These are phyloP conservation scores for Breynia disticha DNA, from an alignment of 441 rosid species.

Conservation along the genomic window DNA sequence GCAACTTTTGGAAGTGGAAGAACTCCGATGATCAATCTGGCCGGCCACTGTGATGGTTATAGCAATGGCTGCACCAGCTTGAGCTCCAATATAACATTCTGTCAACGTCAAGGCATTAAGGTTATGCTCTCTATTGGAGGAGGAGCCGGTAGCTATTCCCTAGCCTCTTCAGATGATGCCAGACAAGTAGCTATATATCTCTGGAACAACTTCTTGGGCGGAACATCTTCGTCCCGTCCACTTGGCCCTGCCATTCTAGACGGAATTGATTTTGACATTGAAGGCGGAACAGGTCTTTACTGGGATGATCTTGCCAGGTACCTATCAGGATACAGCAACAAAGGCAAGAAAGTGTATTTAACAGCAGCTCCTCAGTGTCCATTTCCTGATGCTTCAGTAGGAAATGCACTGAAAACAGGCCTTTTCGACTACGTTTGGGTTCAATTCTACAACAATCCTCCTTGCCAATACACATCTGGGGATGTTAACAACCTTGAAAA, in stretches of 20 bases:
- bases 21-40: constrained; percentile 22
- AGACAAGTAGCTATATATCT: constrained; percentile 17
- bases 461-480: constrained; percentile 23
- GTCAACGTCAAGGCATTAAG: constrained; percentile 17
- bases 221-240: constrained; percentile 14
- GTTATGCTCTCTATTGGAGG: constrained; percentile 21
- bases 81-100: constrained; percentile 17
- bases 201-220: constrained; percentile 23
- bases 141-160: constrained; percentile 10
- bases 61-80: constrained; percentile 17
- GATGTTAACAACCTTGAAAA: constrained; percentile 12
- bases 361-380: constrained; percentile 31
- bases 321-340: constrained; percentile 16
- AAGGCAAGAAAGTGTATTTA: constrained; percentile 21
- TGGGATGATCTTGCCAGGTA: constrained; percentile 23
- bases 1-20: constrained; percentile 20
- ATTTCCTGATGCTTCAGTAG: constrained; percentile 27
- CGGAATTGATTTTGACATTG: constrained; percentile 23
- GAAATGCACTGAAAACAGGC: constrained; percentile 28
- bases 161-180: constrained; percentile 12
- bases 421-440: constrained; percentile 30
- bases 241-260: constrained; percentile 15
- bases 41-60: constrained; percentile 22
- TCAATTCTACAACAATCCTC: constrained; percentile 35
- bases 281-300: constrained; percentile 14